A percentile compares a stretch with the other conserved stretches of the same genome.
These are phyloP conservation scores for Sugiyamaella novakii DNA, from an alignment of 1,139 yeast species.

Conservation along the genomic window DNA sequence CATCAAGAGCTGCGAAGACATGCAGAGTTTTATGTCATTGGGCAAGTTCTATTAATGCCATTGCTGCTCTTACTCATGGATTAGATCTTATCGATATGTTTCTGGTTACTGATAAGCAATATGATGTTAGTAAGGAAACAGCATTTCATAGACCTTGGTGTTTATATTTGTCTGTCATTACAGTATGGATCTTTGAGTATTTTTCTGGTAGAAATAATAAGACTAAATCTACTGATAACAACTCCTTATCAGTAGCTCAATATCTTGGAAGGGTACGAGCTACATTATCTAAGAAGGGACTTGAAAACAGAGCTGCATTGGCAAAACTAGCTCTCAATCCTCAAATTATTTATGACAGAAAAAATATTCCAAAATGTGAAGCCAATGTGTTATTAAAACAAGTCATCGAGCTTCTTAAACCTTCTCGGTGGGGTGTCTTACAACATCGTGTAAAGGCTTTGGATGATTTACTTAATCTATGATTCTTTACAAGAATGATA, in stretches of 20 bases:
- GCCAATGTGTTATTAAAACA: conserved; percentile 30
- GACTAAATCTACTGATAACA: not conserved
- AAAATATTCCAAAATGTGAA: conserved; percentile 25
- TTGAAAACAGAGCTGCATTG: conserved; percentile 10
- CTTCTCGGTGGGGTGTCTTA: conserved; percentile 33
- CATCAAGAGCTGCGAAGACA: conserved; percentile 8
- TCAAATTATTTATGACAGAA: conserved; percentile 16
- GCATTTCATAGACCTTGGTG: conserved; percentile 37
- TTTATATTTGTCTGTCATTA: conserved; percentile 31
- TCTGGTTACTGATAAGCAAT: conserved; percentile 28
- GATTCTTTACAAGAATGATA: no score
- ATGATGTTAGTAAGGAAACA: conserved; percentile 34
- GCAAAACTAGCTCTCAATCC: conserved; percentile 12
- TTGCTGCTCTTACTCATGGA: conserved; percentile 31
- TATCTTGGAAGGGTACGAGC: conserved; percentile 29
- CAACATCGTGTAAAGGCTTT: conserved; percentile 18
- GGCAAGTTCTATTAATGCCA: conserved; percentile 21
- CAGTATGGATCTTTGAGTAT: conserved; percentile 33
- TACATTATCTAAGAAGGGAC: conserved; percentile 22
- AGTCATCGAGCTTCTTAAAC: conserved; percentile 26
- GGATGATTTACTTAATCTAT: conserved; percentile 17
- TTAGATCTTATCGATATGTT: conserved; percentile 35
- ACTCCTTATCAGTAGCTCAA: conserved; percentile 15
- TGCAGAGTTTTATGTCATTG: conserved; percentile 17
- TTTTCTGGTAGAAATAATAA: conserved; percentile 9